Base-by-base conservation (phyloP, 2,329 filamentous ascomycete species). In the Penicillium sp. region DNA sequence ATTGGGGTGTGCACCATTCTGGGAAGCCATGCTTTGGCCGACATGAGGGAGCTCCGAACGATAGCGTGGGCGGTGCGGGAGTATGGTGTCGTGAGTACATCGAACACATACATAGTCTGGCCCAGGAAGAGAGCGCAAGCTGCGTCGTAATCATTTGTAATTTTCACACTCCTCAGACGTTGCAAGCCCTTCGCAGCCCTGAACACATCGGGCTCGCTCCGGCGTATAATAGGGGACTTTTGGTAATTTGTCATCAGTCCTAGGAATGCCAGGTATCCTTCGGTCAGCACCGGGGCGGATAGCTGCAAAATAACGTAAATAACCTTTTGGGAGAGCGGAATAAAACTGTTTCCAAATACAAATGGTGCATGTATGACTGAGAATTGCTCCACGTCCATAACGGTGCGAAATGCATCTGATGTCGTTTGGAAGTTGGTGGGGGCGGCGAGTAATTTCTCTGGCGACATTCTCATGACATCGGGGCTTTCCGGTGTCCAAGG, bases 91-190 rank as follows among this genome's bases (percentile, higher is more conserved):
- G 63, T 70, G 47, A 70, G 54, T n/a, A 67, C 55, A 39, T 72
- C 66, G 46, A 67, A 68, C 15, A 66, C 59, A 38, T 66, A 66
- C 60, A 69, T 60, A 3, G 57, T 65, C 55, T 66, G 66, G 3
- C 66, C 66, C 9, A 69, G 56, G 34, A 62, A 59, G 37, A 66
- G 57, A 25, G 61, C 50, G 21, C 61, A 65, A 4, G 63, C 55
- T 6, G 66, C 66, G 48, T 68, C 64, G 51, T 61, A 63, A 34
- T 59, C 59, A 16, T 63, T 56, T 12, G 40, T 35, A 25, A 65
- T 64, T 27, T 47, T 59, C 4, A 63, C 59, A 32, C 54, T 58
- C 48, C 61, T 53, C 48, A 65, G 46, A 6, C 57, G 49, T 25
- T 65, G 61, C 45, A 65, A 18, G 3, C 61, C 63, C 31, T 56